A percentile compares a stretch with the other conserved stretches of the same genome.
Evolutionary conservation across 148 eudicot genomes (phyloP).

Genomic region (Vaccinium myrtillus): DNA sequence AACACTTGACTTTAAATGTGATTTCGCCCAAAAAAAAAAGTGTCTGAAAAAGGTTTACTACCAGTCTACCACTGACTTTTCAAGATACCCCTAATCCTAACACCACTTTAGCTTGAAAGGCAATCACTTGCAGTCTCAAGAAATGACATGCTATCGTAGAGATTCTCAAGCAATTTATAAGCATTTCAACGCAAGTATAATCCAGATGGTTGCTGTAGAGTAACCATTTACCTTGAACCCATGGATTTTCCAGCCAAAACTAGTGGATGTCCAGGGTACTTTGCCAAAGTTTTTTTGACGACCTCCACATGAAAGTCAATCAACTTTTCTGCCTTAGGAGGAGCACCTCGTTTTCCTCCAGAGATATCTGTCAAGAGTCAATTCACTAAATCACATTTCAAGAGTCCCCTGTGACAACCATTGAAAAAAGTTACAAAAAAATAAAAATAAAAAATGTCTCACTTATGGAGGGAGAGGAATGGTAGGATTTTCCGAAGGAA

Average conservation of each 20-base stretch:
- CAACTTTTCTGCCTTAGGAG: slow-evolving; percentile 86
- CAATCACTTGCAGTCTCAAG: not conserved
- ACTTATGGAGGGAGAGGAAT: too few relatives aligned
- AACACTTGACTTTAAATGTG: not conserved
- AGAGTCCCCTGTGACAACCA: not conserved
- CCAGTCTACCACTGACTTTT: not conserved
- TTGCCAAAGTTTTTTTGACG: slow-evolving; percentile 47
- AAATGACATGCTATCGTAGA: not conserved
- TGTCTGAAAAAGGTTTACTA: too few relatives aligned
- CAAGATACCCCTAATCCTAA: not conserved
- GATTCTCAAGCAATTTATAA: not conserved
- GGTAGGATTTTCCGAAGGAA: too few relatives aligned
- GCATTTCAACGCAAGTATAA: not conserved
- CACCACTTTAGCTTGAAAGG: not conserved
- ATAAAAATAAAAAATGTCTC: too few relatives aligned
- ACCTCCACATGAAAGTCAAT: slow-evolving; percentile 68
- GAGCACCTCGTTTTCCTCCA: slow-evolving; percentile 57
- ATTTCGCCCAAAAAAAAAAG: too few relatives aligned
- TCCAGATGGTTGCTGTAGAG: not conserved
- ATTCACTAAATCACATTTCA: not conserved
- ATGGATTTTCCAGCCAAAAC: slow-evolving; percentile 83
- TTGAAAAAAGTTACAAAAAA: not conserved
- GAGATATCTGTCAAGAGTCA: slow-evolving; percentile 47
- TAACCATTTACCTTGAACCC: slow-evolving; percentile 82
- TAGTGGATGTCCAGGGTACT: slow-evolving; percentile 72